phyloP scores from a whole-genome alignment of 2,329 filamentous ascomycete genomes.

The Fusarium secorum region DNA sequence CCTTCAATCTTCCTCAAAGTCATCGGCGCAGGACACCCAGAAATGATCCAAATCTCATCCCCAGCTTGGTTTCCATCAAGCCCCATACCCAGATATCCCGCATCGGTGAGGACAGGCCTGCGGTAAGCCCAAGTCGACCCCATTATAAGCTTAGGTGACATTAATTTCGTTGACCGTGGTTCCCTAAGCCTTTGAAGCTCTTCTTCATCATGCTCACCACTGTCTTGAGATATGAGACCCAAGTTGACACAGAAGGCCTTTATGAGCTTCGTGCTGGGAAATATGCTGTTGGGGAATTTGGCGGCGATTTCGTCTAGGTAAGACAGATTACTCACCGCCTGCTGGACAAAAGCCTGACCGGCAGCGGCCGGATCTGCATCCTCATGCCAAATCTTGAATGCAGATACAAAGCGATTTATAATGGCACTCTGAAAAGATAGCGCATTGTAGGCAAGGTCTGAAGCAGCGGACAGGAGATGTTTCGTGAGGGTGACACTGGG shows the following conservation, averaged over 20 bases:
- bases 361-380: no score
- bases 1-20: no score
- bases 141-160: no score
- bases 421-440: no score
- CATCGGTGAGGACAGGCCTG: neutral
- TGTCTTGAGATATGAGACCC: neutral
- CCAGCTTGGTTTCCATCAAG: neutral
- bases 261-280: neutral
- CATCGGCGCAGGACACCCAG: neutral
- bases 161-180: no score
- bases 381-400: no score
- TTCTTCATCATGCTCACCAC: neutral
- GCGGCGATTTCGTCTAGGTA: neutral
- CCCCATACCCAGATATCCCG: neutral
- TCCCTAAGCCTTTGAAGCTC: neutral
- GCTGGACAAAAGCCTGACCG: no score
- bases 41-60: neutral
- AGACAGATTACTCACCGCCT: no score
- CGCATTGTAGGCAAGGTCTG: neutral
- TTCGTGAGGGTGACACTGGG: neutral
- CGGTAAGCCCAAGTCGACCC: rapidly evolving
- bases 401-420: no score
- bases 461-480: neutral
- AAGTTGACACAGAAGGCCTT: neutral
- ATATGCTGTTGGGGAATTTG: neutral